These are phyloP conservation scores for Chenopodium album DNA, from an alignment of 148 eudicot species.

Conservation along the genomic window DNA sequence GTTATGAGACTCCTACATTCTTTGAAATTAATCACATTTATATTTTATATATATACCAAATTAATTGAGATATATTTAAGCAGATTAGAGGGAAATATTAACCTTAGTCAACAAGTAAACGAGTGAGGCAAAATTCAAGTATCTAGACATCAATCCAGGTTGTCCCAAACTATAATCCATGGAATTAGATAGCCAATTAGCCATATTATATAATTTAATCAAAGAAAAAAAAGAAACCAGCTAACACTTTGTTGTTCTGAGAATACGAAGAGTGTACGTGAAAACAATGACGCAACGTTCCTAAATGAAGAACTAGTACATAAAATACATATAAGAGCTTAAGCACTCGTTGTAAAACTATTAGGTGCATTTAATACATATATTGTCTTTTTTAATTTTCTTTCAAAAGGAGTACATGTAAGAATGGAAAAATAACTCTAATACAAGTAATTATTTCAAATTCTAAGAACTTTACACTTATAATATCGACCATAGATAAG, in stretches of 20 bases:
- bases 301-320: constrained; percentile 7
- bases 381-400: no score
- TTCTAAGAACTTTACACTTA: no score
- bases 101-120: constrained; percentile 9
- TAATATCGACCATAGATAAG: no score
- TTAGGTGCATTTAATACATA: no score
- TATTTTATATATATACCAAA: no score
- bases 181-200: neutral
- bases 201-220: neutral
- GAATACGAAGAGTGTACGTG: neutral
- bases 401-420: no score
- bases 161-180: neutral
- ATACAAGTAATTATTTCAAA: no score
- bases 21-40: no score
- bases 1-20: neutral
- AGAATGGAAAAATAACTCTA: no score
- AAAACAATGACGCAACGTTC: constrained; percentile 20
- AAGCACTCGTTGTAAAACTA: no score
- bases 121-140: neutral
- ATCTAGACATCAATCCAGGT: constrained; percentile 3
- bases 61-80: neutral
- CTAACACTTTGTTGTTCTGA: constrained; percentile 18
- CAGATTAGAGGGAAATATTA: neutral
- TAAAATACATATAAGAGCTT: neutral
- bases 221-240: neutral